Evolutionary conservation across 1,284 basidiomycete genomes (phyloP).

Genomic region (Testicularia cyperi): DNA sequence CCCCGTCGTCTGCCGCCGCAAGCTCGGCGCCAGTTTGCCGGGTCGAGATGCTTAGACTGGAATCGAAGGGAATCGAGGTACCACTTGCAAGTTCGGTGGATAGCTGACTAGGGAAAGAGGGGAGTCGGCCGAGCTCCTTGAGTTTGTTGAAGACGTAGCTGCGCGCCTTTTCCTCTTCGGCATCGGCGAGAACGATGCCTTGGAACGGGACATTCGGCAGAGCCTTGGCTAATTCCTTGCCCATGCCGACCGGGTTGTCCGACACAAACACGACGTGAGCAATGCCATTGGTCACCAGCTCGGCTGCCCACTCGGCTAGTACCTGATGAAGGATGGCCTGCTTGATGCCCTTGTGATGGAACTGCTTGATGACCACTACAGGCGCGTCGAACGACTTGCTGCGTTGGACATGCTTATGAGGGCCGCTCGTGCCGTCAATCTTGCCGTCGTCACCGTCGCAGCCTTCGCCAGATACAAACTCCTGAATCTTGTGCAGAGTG

Average conservation of each 20-base stretch:
- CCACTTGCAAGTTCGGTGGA: too few species aligned
- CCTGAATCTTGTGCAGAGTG: conserved; percentile 14
- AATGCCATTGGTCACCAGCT: conserved; percentile 64
- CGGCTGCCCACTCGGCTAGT: conserved; percentile 82
- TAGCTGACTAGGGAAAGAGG: too few species aligned
- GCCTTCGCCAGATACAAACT: conserved; percentile 3
- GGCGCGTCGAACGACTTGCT: conserved; percentile 33
- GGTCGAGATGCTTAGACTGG: background rate
- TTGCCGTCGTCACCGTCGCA: background rate
- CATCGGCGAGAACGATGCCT: conserved; percentile 65
- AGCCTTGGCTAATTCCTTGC: conserved; percentile 80
- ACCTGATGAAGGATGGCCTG: conserved; percentile 74
- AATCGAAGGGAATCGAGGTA: too few species aligned
- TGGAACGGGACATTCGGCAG: conserved; percentile 83
- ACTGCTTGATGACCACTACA: conserved; percentile 50
- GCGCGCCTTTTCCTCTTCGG: conserved; percentile 76
- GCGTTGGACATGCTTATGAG: too few species aligned
- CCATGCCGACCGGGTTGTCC: conserved; percentile 79
- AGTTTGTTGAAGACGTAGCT: conserved; percentile 81
- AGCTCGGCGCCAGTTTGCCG: background rate
- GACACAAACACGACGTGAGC: conserved; percentile 91
- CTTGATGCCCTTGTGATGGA: conserved; percentile 61
- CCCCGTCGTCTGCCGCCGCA: background rate
- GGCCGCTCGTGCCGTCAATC: conserved; percentile 5
- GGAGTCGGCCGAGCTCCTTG: conserved; percentile 64